Conservation (phyloP, 2,329 filamentous ascomycete genomes). For the Aureobasidium mangrovei region DNA sequence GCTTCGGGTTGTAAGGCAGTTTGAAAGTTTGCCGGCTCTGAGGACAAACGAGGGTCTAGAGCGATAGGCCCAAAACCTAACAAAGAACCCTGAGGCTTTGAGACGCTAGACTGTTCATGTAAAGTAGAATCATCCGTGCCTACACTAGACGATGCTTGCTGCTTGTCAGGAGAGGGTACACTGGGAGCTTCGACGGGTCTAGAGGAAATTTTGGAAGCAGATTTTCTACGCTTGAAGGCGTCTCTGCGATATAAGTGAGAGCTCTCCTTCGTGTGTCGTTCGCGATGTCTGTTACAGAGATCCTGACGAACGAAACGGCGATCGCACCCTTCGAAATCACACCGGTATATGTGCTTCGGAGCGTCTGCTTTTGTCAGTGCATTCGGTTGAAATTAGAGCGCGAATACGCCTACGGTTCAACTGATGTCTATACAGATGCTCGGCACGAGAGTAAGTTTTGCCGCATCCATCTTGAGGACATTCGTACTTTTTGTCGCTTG, state of each 20-base stretch:
- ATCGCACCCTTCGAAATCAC: conserved; percentile 83
- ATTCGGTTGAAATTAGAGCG: no score
- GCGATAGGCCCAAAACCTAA: not conserved
- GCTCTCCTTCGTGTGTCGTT: conserved; percentile 51
- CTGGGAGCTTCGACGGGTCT: not conserved
- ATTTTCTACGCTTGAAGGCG: conserved; percentile 30
- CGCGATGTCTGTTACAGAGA: conserved; percentile 61
- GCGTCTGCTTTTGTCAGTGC: conserved; percentile 49
- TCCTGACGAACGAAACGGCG: conserved; percentile 90
- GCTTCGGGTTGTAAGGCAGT: not conserved
- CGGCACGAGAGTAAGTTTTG: conserved; percentile 92
- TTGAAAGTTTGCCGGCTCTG: not conserved
- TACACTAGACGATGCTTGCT: not conserved
- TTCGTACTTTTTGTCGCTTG: conserved; percentile 54
- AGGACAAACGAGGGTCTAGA: not conserved
- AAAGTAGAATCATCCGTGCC: not conserved
- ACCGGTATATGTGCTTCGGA: conserved; percentile 89
- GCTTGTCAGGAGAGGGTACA: not conserved
- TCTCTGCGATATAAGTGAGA: conserved; percentile 70
- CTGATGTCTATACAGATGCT: conserved; percentile 94
- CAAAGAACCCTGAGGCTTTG: not conserved
- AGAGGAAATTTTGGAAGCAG: not conserved
- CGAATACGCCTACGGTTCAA: conserved; percentile 63
- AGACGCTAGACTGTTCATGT: not conserved
- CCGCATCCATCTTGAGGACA: conserved; percentile 82